Percentiles rank a stretch among this genome's conserved stretches.
Conservation (phyloP, 83 land plant species). For the Thuja plicata region DNA sequence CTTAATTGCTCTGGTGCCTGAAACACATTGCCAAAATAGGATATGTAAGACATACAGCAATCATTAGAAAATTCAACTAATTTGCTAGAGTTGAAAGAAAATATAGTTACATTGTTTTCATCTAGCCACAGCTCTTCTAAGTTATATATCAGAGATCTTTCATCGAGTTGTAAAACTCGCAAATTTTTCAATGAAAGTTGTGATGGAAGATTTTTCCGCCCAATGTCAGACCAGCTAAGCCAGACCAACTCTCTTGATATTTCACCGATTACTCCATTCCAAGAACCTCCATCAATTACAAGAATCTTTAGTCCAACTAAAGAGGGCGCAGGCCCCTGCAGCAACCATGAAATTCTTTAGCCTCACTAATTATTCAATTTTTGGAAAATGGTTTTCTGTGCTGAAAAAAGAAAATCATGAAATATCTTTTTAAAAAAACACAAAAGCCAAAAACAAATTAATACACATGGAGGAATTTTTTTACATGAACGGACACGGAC, state of each 20-base stretch:
- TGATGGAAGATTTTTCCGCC: background rate
- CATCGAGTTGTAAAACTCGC: background rate
- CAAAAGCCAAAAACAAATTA: too few relatives aligned
- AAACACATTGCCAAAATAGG: background rate
- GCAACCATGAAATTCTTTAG: too few relatives aligned
- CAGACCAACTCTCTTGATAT: background rate
- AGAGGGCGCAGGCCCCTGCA: background rate
- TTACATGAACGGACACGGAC: too few relatives aligned
- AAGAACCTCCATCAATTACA: background rate
- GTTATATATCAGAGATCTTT: rapidly evolving
- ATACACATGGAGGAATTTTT: too few relatives aligned
- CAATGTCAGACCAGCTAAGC: background rate
- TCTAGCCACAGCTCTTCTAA: background rate
- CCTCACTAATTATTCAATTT: too few relatives aligned
- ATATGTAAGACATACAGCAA: background rate
- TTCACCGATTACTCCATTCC: background rate
- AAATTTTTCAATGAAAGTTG: background rate
- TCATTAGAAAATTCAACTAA: too few relatives aligned
- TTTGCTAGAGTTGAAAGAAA: background rate
- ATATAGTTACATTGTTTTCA: background rate
- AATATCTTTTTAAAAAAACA: too few relatives aligned
- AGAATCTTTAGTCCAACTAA: background rate
- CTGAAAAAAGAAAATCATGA: too few relatives aligned
- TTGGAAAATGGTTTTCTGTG: too few relatives aligned
- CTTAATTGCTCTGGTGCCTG: background rate